These are phyloP conservation scores for Buddleja alternifolia DNA, from an alignment of 257 asterid species.

Conservation along the genomic window DNA sequence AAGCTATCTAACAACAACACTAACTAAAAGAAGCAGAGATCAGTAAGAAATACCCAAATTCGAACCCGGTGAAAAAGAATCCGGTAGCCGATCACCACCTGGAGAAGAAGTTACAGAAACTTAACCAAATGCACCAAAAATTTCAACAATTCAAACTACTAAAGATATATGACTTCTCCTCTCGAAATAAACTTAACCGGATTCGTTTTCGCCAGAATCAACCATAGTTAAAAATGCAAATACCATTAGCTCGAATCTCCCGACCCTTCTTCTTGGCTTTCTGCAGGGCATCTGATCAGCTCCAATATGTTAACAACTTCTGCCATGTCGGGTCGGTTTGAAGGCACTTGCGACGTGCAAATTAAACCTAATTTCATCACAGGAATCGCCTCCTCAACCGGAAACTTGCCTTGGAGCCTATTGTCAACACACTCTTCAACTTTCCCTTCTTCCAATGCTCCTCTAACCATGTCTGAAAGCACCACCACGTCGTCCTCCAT, in stretches of 20 bases:
- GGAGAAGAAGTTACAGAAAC: conserved; percentile 36
- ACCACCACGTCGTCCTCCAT: conserved; percentile 91
- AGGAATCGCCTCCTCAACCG: conserved; percentile 74
- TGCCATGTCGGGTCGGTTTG: conserved; percentile 79
- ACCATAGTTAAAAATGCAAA: conserved; percentile 26
- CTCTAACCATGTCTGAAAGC: conserved; percentile 82
- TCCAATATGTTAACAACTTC: conserved; percentile 88
- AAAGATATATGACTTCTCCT: conserved; percentile 27
- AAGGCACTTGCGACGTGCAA: conserved; percentile 87
- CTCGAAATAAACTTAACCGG: conserved; percentile 46
- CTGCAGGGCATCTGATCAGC: conserved; percentile 70
- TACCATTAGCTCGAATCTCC: conserved; percentile 29
- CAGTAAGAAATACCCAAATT: neutral
- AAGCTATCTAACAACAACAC: neutral
- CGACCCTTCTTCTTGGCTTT: conserved; percentile 61
- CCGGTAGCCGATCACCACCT: conserved; percentile 32
- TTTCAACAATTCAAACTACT: conserved; percentile 21
- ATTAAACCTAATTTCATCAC: conserved; percentile 73
- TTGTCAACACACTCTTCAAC: conserved; percentile 73
- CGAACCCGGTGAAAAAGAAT: conserved; percentile 34
- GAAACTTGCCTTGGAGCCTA: conserved; percentile 69
- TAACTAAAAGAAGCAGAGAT: neutral
- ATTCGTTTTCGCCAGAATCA: conserved; percentile 62
- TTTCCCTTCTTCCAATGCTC: conserved; percentile 74
- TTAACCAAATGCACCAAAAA: conserved; percentile 26